A percentile compares a stretch with the other conserved stretches of the same genome.
Evolutionary conservation across 495 filamentous ascomycete genomes (phyloP).

Genomic region (Neurospora tetrasperma): DNA sequence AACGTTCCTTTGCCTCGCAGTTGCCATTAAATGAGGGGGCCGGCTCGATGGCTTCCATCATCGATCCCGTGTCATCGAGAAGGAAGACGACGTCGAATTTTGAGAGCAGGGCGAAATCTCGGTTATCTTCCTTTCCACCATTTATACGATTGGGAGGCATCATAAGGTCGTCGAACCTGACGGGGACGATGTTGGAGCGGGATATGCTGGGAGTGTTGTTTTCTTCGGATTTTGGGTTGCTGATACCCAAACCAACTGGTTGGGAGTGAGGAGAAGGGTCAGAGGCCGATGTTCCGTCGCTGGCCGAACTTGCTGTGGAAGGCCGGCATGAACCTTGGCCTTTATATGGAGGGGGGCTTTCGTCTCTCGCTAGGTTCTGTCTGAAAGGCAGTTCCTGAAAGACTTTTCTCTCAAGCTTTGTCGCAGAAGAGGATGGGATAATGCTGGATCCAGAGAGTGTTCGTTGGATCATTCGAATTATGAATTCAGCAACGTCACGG

Average conservation of each 20-base stretch:
- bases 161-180: background rate
- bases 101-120: conserved; percentile 55
- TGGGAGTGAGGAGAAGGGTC: background rate
- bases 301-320: background rate
- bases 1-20: background rate
- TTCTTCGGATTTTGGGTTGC: background rate
- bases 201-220: background rate
- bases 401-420: background rate
- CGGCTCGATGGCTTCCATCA: conserved; percentile 40
- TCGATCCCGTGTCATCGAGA: conserved; percentile 81
- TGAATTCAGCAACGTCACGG: background rate
- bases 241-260: background rate
- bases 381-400: background rate
- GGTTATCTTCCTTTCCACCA: conserved; percentile 21
- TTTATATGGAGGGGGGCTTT: background rate
- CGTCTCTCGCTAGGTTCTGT: background rate
- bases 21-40: background rate
- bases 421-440: background rate
- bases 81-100: conserved; percentile 74
- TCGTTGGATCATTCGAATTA: conserved; percentile 10
- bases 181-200: background rate
- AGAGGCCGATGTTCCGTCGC: background rate
- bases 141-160: background rate
- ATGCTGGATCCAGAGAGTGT: conserved; percentile 2
- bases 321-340: background rate